A percentile compares a stretch with the other conserved stretches of the same genome.
Evolutionary conservation across 306 rosid genomes (phyloP).

Genomic region (barrel medic (Medicago truncatula)): DNA sequence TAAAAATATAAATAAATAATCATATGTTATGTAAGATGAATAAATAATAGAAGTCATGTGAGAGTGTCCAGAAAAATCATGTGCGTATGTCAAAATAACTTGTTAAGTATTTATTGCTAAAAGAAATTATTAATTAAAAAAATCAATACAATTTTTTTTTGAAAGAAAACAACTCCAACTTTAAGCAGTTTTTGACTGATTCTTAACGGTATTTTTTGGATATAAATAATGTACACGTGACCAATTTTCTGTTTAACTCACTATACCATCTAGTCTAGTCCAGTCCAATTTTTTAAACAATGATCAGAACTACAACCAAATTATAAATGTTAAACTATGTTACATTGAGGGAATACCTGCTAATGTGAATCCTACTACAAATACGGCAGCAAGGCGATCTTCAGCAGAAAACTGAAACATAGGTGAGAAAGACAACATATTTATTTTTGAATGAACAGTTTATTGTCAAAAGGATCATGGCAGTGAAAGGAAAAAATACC

Average conservation of each 20-base stretch:
- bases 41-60: neutral
- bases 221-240: neutral
- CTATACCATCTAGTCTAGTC: neutral
- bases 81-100: neutral
- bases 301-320: constrained; percentile 7
- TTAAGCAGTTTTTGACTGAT: neutral
- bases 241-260: neutral
- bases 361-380: constrained; percentile 86
- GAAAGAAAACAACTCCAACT: neutral
- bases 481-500: constrained; percentile 52
- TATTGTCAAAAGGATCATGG: constrained; percentile 5
- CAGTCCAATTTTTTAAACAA: neutral
- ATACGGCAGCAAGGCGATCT: constrained; percentile 90
- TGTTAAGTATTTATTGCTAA: neutral
- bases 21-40: constrained; percentile 6
- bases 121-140: neutral
- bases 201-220: neutral
- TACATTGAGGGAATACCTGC: constrained; percentile 60
- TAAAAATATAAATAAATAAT: neutral
- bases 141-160: neutral
- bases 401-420: constrained; percentile 71
- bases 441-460: constrained; percentile 12
- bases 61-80: neutral
- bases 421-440: constrained; percentile 11
- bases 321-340: neutral